Base-by-base conservation (phyloP, 2,329 filamentous ascomycete species). In the Claviceps pazoutovae region DNA sequence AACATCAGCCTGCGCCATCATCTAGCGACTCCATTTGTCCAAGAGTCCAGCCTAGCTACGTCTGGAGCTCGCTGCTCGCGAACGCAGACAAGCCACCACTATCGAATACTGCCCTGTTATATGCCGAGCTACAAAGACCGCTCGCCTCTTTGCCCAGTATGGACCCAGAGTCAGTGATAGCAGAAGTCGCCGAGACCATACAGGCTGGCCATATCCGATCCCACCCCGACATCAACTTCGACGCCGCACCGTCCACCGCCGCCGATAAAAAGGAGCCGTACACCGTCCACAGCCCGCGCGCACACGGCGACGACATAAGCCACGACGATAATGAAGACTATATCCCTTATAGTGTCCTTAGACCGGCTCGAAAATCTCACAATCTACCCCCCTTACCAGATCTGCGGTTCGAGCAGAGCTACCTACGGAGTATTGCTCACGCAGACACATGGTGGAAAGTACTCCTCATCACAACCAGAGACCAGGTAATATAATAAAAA, bases 341-440 rank as follows among this genome's bases (percentile, higher is more conserved):
- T 51, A 81, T 88, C 21, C 84, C 84, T 13, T 74, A 83, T 55
- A 84, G 79, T 57, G 75, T 84, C 5, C 67, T 89, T 49, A 73
- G 74, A 44, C 74, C 80, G 46, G 67, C 73, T 51, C 71, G 71
- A 49, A 73, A 71, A 47, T 61, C 62, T 46, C 66, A 68, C 38
- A 66, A 69, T 42, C 71, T 83, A 51, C 79, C 77, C 34, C 79
- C 81, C 8, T 78, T 96, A 62, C 89, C 90, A 4, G 93, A 98
- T 70, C 73, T 98, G 58, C 81, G 93, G 44, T 97, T 97, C 70
- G 93, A 98, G 71, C 93, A 98, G 76, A 96, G 90, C 74, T 98
- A 98, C 68, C 78, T 98, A 51, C 84, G 86, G 60, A 95, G 89
- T 70, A 86, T 98, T 59, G 79, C 84, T 57, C 75, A 80, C 52